Evolutionary conservation across 192 early-diverging fungal genomes (phyloP).

Genomic region (Funneliformis mosseae): DNA sequence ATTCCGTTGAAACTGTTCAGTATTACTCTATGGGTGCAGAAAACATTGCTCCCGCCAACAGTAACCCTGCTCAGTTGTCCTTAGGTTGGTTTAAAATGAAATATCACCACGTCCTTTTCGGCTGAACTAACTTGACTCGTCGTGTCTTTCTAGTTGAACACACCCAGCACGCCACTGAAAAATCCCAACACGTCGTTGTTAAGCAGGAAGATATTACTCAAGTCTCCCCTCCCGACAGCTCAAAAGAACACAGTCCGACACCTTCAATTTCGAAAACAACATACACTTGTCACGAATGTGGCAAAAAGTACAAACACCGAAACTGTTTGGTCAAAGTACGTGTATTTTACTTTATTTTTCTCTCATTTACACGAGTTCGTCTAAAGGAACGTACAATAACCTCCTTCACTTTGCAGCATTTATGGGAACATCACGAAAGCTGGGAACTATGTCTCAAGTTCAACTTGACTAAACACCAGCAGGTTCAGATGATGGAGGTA

Average conservation of each 20-base stretch:
- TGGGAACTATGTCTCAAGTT: conserved; percentile 65
- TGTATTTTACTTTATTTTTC: not conserved
- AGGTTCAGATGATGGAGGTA: conserved; percentile 70
- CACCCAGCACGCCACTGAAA: not conserved
- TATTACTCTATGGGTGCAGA: not conserved
- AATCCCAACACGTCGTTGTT: conserved; percentile 5
- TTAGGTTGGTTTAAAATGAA: not conserved
- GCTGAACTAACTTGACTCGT: not conserved
- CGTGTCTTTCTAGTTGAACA: conserved; percentile 6
- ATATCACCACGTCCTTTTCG: not conserved
- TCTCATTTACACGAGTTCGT: not conserved
- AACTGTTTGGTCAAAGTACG: conserved; percentile 56
- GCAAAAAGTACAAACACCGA: conserved; percentile 64
- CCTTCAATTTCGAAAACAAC: conserved; percentile 37
- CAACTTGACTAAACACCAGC: conserved; percentile 66
- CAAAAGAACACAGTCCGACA: conserved; percentile 26
- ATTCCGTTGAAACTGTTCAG: not conserved
- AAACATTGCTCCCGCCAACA: not conserved
- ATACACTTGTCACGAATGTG: conserved; percentile 57
- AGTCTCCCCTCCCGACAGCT: not conserved
- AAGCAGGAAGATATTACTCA: conserved; percentile 11
- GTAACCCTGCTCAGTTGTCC: not conserved
- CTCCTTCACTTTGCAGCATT: conserved; percentile 38
- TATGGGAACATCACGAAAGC: conserved; percentile 66
- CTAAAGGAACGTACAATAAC: not conserved